These are phyloP conservation scores for Magnusiomyces paraingens DNA, from an alignment of 1,139 yeast genomes.

Conservation along the genomic window DNA sequence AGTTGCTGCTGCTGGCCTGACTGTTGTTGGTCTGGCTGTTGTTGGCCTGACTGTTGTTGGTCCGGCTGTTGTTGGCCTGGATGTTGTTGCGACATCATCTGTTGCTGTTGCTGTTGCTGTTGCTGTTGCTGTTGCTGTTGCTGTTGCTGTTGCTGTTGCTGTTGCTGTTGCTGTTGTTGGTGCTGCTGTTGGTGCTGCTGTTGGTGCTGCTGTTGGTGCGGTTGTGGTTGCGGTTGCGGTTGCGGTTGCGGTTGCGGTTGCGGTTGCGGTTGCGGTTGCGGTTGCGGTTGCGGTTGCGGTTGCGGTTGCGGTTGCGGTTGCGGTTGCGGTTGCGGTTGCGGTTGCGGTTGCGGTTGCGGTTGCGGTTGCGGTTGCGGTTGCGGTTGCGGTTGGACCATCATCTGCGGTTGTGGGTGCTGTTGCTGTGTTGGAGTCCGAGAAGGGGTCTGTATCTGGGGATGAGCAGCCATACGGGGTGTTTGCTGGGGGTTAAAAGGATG, in stretches of 20 bases:
- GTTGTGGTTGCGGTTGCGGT: conserved; percentile 2
- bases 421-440: neutral
- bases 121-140: conserved; percentile 1
- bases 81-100: neutral
- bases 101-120: conserved; percentile 1
- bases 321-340: neutral
- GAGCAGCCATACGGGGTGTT: no score
- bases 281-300: neutral
- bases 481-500: neutral
- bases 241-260: conserved; percentile 2
- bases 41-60: no score
- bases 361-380: no score
- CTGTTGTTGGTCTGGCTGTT: no score
- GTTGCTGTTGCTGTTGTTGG: conserved; percentile 4
- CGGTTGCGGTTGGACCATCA: neutral
- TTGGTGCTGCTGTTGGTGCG: conserved; percentile 3
- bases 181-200: conserved; percentile 6
- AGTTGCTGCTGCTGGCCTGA: no score
- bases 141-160: conserved; percentile 2
- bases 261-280: neutral
- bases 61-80: no score
- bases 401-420: neutral
- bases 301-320: conserved; percentile 5
- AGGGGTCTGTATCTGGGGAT: neutral
- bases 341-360: neutral